Base-by-base conservation (phyloP, 225 moss, liverwort and hornwort genomes). In the Pseudisothecium myosuroides region DNA sequence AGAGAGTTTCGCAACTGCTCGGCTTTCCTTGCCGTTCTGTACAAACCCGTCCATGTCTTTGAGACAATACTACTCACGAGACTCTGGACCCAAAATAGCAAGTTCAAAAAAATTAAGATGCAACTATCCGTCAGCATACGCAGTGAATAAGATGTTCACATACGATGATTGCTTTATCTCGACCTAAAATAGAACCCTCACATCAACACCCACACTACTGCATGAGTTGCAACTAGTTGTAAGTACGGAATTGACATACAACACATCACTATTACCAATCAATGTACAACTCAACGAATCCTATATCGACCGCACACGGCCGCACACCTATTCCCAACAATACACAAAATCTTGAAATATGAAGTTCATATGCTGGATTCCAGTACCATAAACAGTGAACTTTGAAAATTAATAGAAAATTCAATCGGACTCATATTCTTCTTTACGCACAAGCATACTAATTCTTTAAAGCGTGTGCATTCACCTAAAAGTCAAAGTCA, bases 21-120 rank as follows among this genome's bases (percentile, higher is more conserved):
- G 82, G 94, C 94, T 90, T 93, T 94, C 90, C 92, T 92, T 93
- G 86, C 60, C 76, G 94, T 93, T 93, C 94, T 94, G 92, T 88
- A 93, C 90, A 94, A 88, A 80, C 31, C 41, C 80, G 80, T 60
- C 29, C 80, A 80, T 80, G 86, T 83, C 87, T 90, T 91, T 92
- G 63, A 94, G 93, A 79, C 88, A 50, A 69, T 82, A 87, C 90
- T 90, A 86, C 23, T 89, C 58, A 93, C 69, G 65, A 91, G 91
- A 93, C 87, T 90, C 73, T 83, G 83, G 85, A 88, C 86, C 84
- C 83, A 88, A 77, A 20, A n/a, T 83, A 36, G 58, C 82, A 86
- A 78, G 49, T 85, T 79, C 65, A 54, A 58, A 50, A 50, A 60
- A 34, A 76, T 68, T 43, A 45, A 76, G 87, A 52, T 71, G 78